Evolutionary conservation across 2,329 filamentous ascomycete genomes (phyloP), one percentile per base, ranked within the genome.

Genomic region (Sclerotinia spermophila): DNA sequence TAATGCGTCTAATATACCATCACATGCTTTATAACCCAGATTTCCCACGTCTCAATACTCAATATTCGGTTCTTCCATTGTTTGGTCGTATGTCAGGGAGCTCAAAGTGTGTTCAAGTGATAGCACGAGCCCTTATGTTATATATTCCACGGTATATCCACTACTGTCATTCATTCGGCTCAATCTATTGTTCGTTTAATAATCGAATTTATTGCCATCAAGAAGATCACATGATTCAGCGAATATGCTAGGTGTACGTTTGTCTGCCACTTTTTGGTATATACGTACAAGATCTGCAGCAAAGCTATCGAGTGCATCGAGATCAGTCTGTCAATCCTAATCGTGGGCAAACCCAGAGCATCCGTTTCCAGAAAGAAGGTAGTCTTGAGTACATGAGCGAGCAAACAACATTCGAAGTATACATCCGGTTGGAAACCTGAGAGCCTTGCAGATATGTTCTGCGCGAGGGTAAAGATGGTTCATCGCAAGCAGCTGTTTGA

Each of bases 241-340:
- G 5, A 53, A 65, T 1, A 40, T 53, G 17, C 2, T 10, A 40
- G 33, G 33, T 35, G 5, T 40, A 53, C 33, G 45, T 53, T 53
- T 30, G 24, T 11, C 45, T 30, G 67, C 19, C 5, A 59, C 30
- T 35, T 69, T 3, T 19, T 33, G 53, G 27, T 64, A 71, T 11
- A 44, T 48, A 13, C 33, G 59, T 17, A 72, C 35, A 27, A 74
- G 38, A 1, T 74, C 71, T 2, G 61, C 21, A 0, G 67, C 67
- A 61, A 75, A 74, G 2, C 58, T 35, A 11, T 72, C 74, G 21
- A 72, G 19, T 21, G 72, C 60, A 1, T 66, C 58, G n/a, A 75
- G 21, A 13, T 75, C 72, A 6, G 48, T 64, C 5, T 55, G n/a
- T 19, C 72, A 44, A n/a, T n/a, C n/a, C n/a, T n/a, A n/a, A n/a